Base-by-base conservation (phyloP, 257 asterid genomes). In the Nyctanthes arbortristis region DNA sequence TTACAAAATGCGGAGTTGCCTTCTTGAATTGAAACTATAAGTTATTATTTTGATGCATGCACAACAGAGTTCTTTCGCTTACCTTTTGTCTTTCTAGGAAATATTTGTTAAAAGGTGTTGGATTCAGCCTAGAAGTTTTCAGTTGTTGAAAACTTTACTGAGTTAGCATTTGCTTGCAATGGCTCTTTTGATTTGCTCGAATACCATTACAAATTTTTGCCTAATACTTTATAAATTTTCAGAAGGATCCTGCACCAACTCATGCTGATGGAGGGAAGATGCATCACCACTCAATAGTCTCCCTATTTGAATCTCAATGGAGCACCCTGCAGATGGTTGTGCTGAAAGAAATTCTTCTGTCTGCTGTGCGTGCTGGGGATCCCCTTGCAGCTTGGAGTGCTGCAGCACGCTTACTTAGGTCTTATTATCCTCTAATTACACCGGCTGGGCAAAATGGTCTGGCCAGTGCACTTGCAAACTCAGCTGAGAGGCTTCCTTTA, bases 331-430 rank as follows among this genome's bases (percentile, higher is more conserved):
- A 93, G 86, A 91, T 93, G 99, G 97, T 93, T 66, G 99, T 93
- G 71, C 86, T 93, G 74, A 80, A 96, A 72, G 99, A 93, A 84
- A 89, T 93, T 81, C 92, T 93, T 74, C 81, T 93, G 65, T 89
- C 97, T 72, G 96, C 99, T 71, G 91, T 93, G 39, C 94, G 96
- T 71, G 97, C 97, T 0, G 99, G 99, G 67, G 99, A 93, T 80
- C 99, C 99, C 61, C 96, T 89, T 77, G 94, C 97, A 67, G 99
- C 99, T 66, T 93, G 99, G 99, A 93, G 99, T 86, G 99, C 99
- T 59, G 95, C 99, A 73, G 97, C 97, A 71, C 97, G 99, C 57
- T 73, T 93, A 39, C 94, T 93, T 71, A 87, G 99, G 82, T 93
- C 97, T 60, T 93, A 93, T 66, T 93, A 93, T 87, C 99, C 99